Percentiles rank a stretch among this genome's conserved stretches.
phyloP scores from a whole-genome alignment of 768 basidiomycete species.

The Dentipellis fragilis region DNA sequence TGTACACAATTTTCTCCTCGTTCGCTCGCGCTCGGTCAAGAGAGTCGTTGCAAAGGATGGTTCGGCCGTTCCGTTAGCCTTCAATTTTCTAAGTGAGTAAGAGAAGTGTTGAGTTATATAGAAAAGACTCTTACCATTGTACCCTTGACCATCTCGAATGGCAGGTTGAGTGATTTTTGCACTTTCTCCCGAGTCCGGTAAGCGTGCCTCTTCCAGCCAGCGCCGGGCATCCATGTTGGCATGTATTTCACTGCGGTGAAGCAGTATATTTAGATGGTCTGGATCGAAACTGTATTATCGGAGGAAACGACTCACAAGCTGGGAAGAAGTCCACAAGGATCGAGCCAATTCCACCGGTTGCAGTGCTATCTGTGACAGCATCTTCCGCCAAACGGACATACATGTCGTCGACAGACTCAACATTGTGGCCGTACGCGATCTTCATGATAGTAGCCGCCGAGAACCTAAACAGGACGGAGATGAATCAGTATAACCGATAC shows the following conservation, averaged over 20 bases:
- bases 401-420: background rate
- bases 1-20: background rate
- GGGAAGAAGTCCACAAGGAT: constrained; percentile 1
- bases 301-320: background rate
- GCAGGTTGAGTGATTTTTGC: background rate
- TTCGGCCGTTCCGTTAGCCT: constrained; percentile 1
- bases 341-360: background rate
- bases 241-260: background rate
- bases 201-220: background rate
- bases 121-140: background rate
- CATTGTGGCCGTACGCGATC: constrained; percentile 2
- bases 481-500: background rate
- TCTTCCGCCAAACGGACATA: background rate
- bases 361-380: background rate
- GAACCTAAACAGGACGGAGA: background rate
- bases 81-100: background rate
- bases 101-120: background rate
- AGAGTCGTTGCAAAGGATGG: constrained; percentile 1
- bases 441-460: constrained; percentile 1
- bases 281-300: background rate
- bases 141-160: constrained; percentile 1
- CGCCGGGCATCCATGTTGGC: constrained; percentile 3
- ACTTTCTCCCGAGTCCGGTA: background rate
- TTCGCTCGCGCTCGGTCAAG: background rate
- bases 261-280: too few relatives aligned